phyloP scores from a whole-genome alignment of 2,329 filamentous ascomycete species.

The Pseudohalonectria lignicola region DNA sequence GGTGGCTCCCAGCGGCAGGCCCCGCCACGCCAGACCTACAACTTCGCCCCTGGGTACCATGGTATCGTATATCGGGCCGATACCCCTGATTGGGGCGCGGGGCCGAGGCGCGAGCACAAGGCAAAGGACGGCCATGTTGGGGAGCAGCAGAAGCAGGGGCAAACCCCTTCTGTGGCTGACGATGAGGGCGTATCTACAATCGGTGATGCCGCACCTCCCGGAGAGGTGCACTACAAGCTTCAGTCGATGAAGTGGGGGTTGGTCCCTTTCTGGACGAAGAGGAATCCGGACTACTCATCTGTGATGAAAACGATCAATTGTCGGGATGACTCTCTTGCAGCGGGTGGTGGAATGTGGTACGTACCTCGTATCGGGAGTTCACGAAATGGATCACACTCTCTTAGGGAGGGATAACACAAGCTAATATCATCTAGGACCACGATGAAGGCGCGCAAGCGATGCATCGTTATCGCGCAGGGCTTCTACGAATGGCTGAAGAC shows the following conservation, averaged over 20 bases:
- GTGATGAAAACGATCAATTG: constrained; percentile 92
- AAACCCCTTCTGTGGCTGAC: too few relatives aligned
- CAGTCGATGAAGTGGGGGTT: constrained; percentile 96
- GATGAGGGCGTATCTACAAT: too few relatives aligned
- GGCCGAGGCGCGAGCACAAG: constrained; percentile 18
- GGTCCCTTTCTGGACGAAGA: constrained; percentile 87
- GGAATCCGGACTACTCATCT: constrained; percentile 64
- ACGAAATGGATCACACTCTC: too few relatives aligned
- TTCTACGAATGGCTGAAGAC: constrained; percentile 96
- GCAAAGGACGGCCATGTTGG: background rate
- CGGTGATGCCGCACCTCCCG: too few relatives aligned
- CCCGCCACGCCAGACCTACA: constrained; percentile 65
- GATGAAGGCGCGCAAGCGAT: constrained; percentile 85
- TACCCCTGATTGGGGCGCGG: constrained; percentile 48
- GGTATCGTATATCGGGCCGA: constrained; percentile 81
- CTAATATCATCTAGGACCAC: too few relatives aligned
- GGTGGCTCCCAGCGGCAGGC: constrained; percentile 48
- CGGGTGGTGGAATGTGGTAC: constrained; percentile 77
- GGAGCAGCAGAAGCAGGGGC: too few relatives aligned
- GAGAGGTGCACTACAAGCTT: constrained; percentile 58
- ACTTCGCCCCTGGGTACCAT: constrained; percentile 81
- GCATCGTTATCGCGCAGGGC: constrained; percentile 78
- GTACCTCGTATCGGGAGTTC: too few relatives aligned
- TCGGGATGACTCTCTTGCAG: constrained; percentile 72
- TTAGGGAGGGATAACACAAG: too few relatives aligned